A percentile compares a stretch with the other conserved stretches of the same genome.
Evolutionary conservation across 163 green algal genomes (phyloP).

Genomic region (Picocystis sp.): DNA sequence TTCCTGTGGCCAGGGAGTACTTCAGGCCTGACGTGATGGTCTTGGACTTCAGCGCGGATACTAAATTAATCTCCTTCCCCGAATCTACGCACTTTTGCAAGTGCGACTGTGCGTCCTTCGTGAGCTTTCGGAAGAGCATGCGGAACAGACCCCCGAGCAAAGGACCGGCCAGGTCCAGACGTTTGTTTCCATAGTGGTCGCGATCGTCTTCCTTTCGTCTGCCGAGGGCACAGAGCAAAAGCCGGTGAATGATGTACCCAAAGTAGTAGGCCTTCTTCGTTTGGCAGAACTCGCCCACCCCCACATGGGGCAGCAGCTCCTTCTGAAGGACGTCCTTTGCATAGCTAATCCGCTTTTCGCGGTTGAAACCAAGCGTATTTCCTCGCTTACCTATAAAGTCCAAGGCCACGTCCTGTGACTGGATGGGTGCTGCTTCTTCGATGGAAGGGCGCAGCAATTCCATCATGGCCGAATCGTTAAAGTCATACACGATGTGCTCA

Average conservation of each 20-base stretch:
- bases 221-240: slow-evolving; percentile 77
- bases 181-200: slow-evolving; percentile 95
- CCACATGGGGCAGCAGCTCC: slow-evolving; percentile 35
- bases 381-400: slow-evolving; percentile 94
- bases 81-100: slow-evolving; percentile 24
- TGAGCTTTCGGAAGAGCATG: slow-evolving; percentile 33
- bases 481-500: slow-evolving; percentile 96
- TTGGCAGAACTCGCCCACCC: slow-evolving; percentile 38
- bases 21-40: slow-evolving; percentile 82
- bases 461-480: slow-evolving; percentile 84
- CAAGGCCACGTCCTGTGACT: slow-evolving; percentile 72
- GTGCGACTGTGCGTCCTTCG: slow-evolving; percentile 30
- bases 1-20: slow-evolving; percentile 92
- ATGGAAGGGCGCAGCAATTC: slow-evolving; percentile 78
- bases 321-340: slow-evolving; percentile 32
- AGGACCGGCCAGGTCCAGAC: slow-evolving; percentile 81
- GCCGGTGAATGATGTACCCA: slow-evolving; percentile 65
- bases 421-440: slow-evolving; percentile 84
- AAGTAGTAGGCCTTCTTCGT: slow-evolving; percentile 97
- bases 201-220: slow-evolving; percentile 73
- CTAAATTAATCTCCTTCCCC: slow-evolving; percentile 19
- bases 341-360: slow-evolving; percentile 44
- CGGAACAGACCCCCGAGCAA: slow-evolving; percentile 30
- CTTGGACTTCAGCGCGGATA: slow-evolving; percentile 30
- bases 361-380: slow-evolving; percentile 46